These are phyloP conservation scores for Teunomyces lycoperdinae DNA, from an alignment of 805 yeast species.

Conservation along the genomic window DNA sequence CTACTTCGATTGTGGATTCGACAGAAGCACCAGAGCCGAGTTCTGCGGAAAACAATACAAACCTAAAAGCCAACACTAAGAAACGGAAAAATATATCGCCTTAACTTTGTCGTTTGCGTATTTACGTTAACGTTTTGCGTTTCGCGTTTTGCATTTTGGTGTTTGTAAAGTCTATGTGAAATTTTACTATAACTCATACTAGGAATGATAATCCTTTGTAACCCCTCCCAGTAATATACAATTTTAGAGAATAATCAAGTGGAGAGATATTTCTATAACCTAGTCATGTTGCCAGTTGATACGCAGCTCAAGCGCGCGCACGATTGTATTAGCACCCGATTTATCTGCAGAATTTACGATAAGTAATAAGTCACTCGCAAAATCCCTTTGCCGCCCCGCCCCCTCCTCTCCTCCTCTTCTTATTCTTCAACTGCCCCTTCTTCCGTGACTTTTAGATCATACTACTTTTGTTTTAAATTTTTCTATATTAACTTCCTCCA, in stretches of 20 bases:
- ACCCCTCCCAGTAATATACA: too few species aligned
- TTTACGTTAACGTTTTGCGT: too few species aligned
- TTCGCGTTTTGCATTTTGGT: too few species aligned
- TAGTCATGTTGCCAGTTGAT: too few species aligned
- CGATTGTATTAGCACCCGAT: background rate
- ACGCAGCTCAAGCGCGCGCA: too few species aligned
- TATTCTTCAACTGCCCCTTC: background rate
- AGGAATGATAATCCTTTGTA: too few species aligned
- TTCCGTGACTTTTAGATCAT: background rate
- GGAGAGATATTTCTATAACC: too few species aligned
- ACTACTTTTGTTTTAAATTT: background rate
- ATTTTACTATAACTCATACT: too few species aligned
- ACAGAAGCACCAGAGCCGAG: too few species aligned
- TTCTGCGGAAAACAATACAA: background rate
- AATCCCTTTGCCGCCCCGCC: background rate
- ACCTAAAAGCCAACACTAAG: background rate
- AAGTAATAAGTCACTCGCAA: conserved; percentile 1
- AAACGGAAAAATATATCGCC: background rate
- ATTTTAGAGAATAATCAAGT: too few species aligned
- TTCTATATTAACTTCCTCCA: background rate
- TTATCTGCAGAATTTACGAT: conserved; percentile 3
- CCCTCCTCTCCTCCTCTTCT: background rate
- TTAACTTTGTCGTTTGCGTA: background rate
- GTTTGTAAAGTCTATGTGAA: too few species aligned
- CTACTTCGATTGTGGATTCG: background rate